These are phyloP conservation scores for Trametes maxima DNA, from an alignment of 768 basidiomycete species.

Conservation along the genomic window DNA sequence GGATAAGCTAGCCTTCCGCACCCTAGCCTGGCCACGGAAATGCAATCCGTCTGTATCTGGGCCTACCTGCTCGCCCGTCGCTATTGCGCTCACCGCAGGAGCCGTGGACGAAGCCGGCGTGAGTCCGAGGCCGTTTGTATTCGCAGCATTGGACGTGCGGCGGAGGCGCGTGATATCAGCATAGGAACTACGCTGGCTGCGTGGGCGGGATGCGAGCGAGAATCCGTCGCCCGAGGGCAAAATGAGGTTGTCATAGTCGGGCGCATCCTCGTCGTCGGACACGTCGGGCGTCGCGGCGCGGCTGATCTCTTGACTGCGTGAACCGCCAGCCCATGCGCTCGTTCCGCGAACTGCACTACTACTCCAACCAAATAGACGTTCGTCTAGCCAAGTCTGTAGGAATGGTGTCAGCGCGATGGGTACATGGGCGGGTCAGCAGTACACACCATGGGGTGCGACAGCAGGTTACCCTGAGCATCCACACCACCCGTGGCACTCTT, in stretches of 20 bases:
- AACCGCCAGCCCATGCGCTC: slow-evolving; percentile 82
- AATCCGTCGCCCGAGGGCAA: slow-evolving; percentile 54
- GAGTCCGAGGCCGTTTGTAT: slow-evolving; percentile 38
- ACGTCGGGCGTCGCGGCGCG: slow-evolving; percentile 70
- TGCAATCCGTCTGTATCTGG: slow-evolving; percentile 47
- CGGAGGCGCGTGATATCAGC: slow-evolving; percentile 71
- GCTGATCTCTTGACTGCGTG: slow-evolving; percentile 59
- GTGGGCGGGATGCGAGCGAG: slow-evolving; percentile 35
- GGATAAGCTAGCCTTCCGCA: slow-evolving; percentile 63
- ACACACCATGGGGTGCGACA: slow-evolving; percentile 85
- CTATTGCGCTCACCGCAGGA: neutral
- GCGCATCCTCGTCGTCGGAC: slow-evolving; percentile 81
- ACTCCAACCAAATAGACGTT: slow-evolving; percentile 92
- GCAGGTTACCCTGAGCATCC: slow-evolving; percentile 81
- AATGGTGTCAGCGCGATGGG: neutral
- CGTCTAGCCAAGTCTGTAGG: slow-evolving; percentile 81
- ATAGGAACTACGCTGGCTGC: slow-evolving; percentile 42
- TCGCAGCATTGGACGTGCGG: slow-evolving; percentile 62
- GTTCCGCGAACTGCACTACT: slow-evolving; percentile 77
- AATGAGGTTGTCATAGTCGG: slow-evolving; percentile 91
- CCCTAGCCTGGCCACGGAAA: slow-evolving; percentile 39
- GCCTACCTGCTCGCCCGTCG: slow-evolving; percentile 21
- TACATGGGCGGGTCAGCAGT: neutral
- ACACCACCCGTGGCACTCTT: slow-evolving; percentile 82
- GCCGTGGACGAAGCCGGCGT: slow-evolving; percentile 5